Percentiles rank a stretch among this genome's conserved stretches.
phyloP scores from a whole-genome alignment of 495 filamentous ascomycete genomes.

The Penicillium crystallinum region DNA sequence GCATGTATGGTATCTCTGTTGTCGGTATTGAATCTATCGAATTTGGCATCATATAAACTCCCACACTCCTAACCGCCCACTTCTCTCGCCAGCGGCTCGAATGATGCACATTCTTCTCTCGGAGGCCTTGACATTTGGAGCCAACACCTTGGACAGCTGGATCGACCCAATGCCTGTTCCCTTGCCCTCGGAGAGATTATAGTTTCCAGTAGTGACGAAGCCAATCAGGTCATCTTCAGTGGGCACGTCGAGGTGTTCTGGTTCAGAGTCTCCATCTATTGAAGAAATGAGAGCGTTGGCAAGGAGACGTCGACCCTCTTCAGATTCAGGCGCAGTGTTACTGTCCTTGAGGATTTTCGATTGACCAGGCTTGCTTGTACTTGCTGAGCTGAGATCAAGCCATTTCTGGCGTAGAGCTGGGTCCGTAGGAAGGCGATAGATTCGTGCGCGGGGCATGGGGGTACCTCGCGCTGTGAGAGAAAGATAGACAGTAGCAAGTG shows the following conservation, averaged over 20 bases:
- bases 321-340: slow-evolving; percentile 12
- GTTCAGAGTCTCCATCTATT: slow-evolving; percentile 29
- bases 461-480: slow-evolving; percentile 55
- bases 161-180: slow-evolving; percentile 73
- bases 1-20: background rate
- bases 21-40: slow-evolving; percentile 18
- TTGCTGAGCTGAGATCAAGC: slow-evolving; percentile 36
- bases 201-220: slow-evolving; percentile 85
- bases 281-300: slow-evolving; percentile 47
- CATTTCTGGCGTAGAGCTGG: slow-evolving; percentile 47
- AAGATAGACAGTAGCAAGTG: slow-evolving; percentile 55
- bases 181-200: slow-evolving; percentile 70
- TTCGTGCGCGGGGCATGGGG: slow-evolving; percentile 56
- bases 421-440: slow-evolving; percentile 64
- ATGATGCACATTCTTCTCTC: slow-evolving; percentile 66
- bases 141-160: slow-evolving; percentile 51
- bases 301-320: slow-evolving; percentile 47
- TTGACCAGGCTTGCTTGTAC: slow-evolving; percentile 9
- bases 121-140: slow-evolving; percentile 18
- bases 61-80: slow-evolving; percentile 80
- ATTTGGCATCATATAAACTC: slow-evolving; percentile 50
- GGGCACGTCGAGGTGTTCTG: slow-evolving; percentile 62
- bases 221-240: slow-evolving; percentile 76
- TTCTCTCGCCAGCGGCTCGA: slow-evolving; percentile 65
- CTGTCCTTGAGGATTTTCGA: slow-evolving; percentile 3